Evolutionary conservation across 176 grass and related monocot genomes (phyloP).

Genomic region (Carex cristatella): DNA sequence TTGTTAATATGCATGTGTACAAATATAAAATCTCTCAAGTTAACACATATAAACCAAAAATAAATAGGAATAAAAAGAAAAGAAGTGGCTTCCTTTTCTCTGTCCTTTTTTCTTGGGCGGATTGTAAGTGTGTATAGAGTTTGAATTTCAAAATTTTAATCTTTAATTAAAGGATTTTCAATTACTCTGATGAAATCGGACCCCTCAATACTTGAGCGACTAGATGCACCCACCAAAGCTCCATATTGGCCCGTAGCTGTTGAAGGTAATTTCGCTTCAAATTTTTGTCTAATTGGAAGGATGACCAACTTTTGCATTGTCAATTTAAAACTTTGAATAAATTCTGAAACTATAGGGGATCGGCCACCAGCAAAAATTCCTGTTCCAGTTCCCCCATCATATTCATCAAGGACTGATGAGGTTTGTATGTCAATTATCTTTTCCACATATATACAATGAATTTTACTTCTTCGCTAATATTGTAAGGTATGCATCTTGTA

Average conservation of each 20-base stretch:
- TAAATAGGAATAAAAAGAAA: background rate
- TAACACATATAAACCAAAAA: background rate
- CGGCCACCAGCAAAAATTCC: conserved; percentile 85
- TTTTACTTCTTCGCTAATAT: background rate
- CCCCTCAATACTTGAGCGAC: conserved; percentile 59
- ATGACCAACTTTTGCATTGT: conserved; percentile 5
- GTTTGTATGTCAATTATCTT: conserved; percentile 23
- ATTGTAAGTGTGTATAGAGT: background rate
- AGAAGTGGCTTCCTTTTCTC: background rate
- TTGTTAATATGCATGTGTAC: background rate
- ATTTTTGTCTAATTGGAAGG: background rate
- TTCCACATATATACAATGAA: background rate
- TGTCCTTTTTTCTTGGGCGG: background rate
- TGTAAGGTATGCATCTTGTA: conserved; percentile 26
- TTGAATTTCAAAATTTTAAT: conserved; percentile 16
- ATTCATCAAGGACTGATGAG: conserved; percentile 69
- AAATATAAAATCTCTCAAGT: background rate
- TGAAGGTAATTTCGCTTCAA: conserved; percentile 51
- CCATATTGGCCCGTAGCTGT: conserved; percentile 90
- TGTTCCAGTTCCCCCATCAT: conserved; percentile 62
- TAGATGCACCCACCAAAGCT: conserved; percentile 93
- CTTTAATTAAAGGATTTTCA: conserved; percentile 63
- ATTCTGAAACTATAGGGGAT: conserved; percentile 52
- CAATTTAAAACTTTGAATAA: conserved; percentile 22
- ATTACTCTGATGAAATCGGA: conserved; percentile 91